Percentiles rank a stretch among this genome's conserved stretches.
phyloP scores from a whole-genome alignment of 331 rosid species.

The Dryas integrifolia region DNA sequence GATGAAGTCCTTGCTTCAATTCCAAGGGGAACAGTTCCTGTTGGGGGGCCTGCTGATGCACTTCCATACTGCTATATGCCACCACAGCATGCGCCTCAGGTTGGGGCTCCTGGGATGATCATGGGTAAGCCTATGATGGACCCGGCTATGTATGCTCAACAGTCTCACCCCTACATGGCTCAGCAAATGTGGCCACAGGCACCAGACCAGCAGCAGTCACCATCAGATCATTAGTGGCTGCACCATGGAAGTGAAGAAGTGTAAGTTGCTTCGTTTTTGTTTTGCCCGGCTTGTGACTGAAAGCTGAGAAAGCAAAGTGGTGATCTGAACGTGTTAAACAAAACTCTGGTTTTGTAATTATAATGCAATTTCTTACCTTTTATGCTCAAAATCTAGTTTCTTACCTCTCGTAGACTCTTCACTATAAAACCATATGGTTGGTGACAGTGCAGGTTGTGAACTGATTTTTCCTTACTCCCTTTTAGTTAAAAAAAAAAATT shows the following conservation, averaged over 20 bases:
- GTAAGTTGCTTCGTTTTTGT: slow-evolving; percentile 28
- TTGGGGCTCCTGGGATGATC: slow-evolving; percentile 71
- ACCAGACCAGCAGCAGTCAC: slow-evolving; percentile 58
- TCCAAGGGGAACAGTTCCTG: slow-evolving; percentile 82
- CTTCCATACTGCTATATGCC: slow-evolving; percentile 77
- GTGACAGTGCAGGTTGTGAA: slow-evolving; percentile 7
- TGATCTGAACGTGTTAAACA: slow-evolving; percentile 10
- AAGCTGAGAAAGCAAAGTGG: slow-evolving; percentile 18
- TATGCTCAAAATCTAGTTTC: background rate
- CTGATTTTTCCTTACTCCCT: background rate
- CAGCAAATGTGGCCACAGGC: slow-evolving; percentile 82
- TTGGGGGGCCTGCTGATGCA: slow-evolving; percentile 72
- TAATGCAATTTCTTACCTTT: slow-evolving; percentile 5
- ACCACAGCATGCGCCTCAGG: slow-evolving; percentile 65
- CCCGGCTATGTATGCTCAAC: slow-evolving; percentile 68
- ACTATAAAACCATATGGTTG: background rate
- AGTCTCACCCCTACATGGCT: slow-evolving; percentile 67
- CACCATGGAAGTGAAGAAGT: slow-evolving; percentile 24
- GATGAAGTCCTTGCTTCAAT: slow-evolving; percentile 78
- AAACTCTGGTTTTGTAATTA: slow-evolving; percentile 12
- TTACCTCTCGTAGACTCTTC: background rate
- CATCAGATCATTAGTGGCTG: slow-evolving; percentile 64
- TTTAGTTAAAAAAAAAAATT: background rate
- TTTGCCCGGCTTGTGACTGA: slow-evolving; percentile 25
- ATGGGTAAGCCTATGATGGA: slow-evolving; percentile 94